Conservation (phyloP, 2,329 filamentous ascomycete species). For the Phyllosticta citrichinensis region DNA sequence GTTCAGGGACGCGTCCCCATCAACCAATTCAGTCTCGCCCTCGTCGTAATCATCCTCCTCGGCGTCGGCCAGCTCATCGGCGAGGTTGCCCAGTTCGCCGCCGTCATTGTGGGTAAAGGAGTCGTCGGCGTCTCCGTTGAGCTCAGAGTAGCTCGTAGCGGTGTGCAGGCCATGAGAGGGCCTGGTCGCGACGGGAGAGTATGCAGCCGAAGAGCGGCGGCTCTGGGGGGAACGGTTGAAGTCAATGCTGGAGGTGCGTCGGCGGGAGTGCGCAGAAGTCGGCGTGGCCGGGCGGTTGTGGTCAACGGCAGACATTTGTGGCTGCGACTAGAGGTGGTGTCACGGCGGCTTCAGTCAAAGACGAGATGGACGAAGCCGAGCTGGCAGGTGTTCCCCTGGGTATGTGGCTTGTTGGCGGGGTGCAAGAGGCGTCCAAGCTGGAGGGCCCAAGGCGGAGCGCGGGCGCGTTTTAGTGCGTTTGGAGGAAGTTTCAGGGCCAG, state of each 20-base stretch:
- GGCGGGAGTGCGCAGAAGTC: slow-evolving; percentile 21
- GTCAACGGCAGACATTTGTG: slow-evolving; percentile 6
- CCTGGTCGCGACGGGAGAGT: slow-evolving; percentile 35
- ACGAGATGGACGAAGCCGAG: background rate
- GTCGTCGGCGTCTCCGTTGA: slow-evolving; percentile 28
- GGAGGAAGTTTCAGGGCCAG: background rate
- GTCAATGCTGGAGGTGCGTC: slow-evolving; percentile 32
- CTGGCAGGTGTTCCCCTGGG: background rate
- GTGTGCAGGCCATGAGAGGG: slow-evolving; percentile 21
- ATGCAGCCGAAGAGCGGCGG: slow-evolving; percentile 32
- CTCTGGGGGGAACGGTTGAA: slow-evolving; percentile 26
- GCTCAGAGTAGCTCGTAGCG: slow-evolving; percentile 13
- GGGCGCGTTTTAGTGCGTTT: background rate
- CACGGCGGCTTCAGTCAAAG: background rate
- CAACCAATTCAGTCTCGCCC: slow-evolving; percentile 10
- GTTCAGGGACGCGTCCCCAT: slow-evolving; percentile 26
- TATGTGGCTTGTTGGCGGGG: background rate
- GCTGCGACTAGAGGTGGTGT: background rate
- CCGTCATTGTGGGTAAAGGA: slow-evolving; percentile 28
- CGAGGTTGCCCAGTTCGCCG: slow-evolving; percentile 64
- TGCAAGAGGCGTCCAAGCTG: background rate
- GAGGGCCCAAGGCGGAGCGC: background rate
- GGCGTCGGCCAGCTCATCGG: slow-evolving; percentile 69
- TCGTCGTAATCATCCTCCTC: slow-evolving; percentile 55
- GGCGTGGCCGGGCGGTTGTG: slow-evolving; percentile 7